These are phyloP conservation scores for Picochlorum sp. DNA, from an alignment of 139 green algal species.

Conservation along the genomic window DNA sequence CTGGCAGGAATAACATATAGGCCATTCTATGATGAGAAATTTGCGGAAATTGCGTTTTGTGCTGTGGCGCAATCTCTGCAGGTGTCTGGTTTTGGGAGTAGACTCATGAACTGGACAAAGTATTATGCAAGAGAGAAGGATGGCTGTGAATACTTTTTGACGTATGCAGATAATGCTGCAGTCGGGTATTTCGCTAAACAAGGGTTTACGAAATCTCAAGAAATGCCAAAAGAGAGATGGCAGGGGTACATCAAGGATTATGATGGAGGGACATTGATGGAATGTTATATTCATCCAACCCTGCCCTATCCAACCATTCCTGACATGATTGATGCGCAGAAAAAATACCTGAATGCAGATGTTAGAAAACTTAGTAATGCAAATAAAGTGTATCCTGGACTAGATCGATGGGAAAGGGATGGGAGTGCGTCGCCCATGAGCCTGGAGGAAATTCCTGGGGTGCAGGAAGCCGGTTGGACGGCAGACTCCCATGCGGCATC, in stretches of 20 bases:
- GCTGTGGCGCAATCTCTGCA: conserved; percentile 86
- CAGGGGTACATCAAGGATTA: conserved; percentile 98
- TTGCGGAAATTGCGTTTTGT: conserved; percentile 98
- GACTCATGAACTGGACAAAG: conserved; percentile 95
- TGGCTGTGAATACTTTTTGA: conserved; percentile 83
- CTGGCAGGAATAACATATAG: conserved; percentile 94
- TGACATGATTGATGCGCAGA: conserved; percentile 37
- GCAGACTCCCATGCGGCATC: not conserved
- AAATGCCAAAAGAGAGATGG: conserved; percentile 51
- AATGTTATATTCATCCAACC: conserved; percentile 68
- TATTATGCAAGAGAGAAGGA: conserved; percentile 67
- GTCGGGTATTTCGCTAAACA: conserved; percentile 98
- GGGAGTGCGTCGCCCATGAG: conserved; percentile 1
- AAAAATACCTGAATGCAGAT: conserved; percentile 41
- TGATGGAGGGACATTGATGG: conserved; percentile 97
- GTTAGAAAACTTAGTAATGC: conserved; percentile 58
- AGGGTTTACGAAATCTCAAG: conserved; percentile 83
- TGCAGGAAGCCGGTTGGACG: conserved; percentile 73
- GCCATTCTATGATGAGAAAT: conserved; percentile 54
- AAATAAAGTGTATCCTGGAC: conserved; percentile 64
- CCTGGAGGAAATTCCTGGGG: conserved; percentile 61
- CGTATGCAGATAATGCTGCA: conserved; percentile 98
- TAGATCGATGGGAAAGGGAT: conserved; percentile 21
- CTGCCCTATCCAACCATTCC: conserved; percentile 57
- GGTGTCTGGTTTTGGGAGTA: conserved; percentile 87